Conservation (phyloP, 768 basidiomycete species). For the Glaciozyma antarctica region DNA sequence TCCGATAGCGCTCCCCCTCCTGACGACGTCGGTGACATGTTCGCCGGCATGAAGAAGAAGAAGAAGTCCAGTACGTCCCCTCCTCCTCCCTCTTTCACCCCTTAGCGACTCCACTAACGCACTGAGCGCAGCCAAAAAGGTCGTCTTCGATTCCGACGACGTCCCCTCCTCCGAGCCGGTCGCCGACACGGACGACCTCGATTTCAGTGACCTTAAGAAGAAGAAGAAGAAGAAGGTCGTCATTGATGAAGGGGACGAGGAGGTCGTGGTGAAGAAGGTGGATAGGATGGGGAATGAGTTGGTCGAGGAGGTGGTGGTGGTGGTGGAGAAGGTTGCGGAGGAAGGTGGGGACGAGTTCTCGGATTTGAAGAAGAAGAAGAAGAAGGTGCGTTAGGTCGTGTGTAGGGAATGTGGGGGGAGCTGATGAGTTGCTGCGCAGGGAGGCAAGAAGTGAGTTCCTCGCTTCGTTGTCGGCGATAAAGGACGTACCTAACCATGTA, state of each 20-base stretch:
- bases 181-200: constrained; percentile 62
- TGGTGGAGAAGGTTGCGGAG: constrained; percentile 57
- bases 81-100: constrained; percentile 21
- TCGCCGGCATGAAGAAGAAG: constrained; percentile 46
- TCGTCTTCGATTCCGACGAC: not conserved
- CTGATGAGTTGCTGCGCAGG: no score
- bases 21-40: constrained; percentile 44
- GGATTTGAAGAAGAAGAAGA: constrained; percentile 53
- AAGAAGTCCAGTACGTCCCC: constrained; percentile 41
- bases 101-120: no score
- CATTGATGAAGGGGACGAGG: constrained; percentile 33
- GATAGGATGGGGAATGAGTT: constrained; percentile 32
- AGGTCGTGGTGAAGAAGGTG: constrained; percentile 6
- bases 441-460: no score
- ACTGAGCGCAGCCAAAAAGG: no score
- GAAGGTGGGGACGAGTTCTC: constrained; percentile 42
- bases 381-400: constrained; percentile 34
- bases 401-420: no score
- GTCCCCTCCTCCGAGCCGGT: constrained; percentile 39
- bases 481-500: no score
- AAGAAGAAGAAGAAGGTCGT: constrained; percentile 63
- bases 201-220: constrained; percentile 87
- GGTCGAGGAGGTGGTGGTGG: constrained; percentile 27
- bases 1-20: not conserved
- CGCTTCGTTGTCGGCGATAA: no score